Conservation (phyloP, 768 basidiomycete species). For the Auricularia auricula-judae region DNA sequence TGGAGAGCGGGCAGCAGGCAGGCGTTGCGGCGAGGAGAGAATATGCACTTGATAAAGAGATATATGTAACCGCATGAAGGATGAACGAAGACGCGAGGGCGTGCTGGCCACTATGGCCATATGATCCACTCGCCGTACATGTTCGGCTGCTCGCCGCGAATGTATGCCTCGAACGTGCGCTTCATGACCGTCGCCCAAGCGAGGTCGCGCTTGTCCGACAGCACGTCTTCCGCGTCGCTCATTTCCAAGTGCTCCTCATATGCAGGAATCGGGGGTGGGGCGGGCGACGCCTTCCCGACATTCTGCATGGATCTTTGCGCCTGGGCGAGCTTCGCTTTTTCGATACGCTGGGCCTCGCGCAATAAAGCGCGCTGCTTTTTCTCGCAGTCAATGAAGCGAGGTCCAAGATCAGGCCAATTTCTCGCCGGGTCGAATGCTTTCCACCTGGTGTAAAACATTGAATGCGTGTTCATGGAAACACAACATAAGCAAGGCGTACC, state of each 20-base stretch:
- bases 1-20: not conserved
- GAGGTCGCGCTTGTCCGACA: constrained; percentile 68
- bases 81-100: not conserved
- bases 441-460: constrained; percentile 52
- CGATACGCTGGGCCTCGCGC: constrained; percentile 2
- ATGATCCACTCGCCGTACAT: constrained; percentile 82
- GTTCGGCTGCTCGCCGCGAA: constrained; percentile 86
- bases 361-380: constrained; percentile 38
- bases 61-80: not conserved
- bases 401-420: constrained; percentile 93
- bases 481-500: constrained; percentile 33
- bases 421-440: constrained; percentile 84
- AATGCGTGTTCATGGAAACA: not conserved
- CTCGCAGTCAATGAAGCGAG: constrained; percentile 68
- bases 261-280: not conserved
- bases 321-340: constrained; percentile 12
- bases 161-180: constrained; percentile 86
- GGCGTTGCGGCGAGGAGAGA: not conserved
- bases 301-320: constrained; percentile 19
- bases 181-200: constrained; percentile 93
- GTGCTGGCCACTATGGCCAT: constrained; percentile 22
- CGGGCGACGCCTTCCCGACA: constrained; percentile 8
- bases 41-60: not conserved
- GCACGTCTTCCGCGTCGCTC: constrained; percentile 21
- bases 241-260: not conserved